Evolutionary conservation across 2,329 filamentous ascomycete genomes (phyloP), one percentile per base, ranked within the genome.

Genomic region (Colletotrichum chrysophilum): DNA sequence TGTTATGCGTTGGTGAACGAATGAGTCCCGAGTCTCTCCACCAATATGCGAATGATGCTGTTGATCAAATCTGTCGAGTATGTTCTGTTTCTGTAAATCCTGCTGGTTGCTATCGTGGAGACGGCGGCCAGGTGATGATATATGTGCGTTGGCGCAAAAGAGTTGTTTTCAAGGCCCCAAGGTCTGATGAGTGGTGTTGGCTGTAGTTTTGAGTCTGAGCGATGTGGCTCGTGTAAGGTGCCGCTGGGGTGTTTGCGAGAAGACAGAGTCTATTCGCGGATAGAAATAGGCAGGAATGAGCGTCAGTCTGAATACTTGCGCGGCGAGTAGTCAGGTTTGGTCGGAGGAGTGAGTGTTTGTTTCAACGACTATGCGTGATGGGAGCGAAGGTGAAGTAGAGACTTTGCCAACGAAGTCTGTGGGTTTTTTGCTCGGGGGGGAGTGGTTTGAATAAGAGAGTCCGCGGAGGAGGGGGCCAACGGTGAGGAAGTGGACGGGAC

Each of bases 381-480:
- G 34, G 12, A 61, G 32, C 24, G 66, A 60, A 75, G n/a, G 43
- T 48, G 43, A 48, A 48, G 43, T 48, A 48, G 77, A 85, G 88
- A 89, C 89, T 90, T 87, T 90, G 89, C 89, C 89, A 90, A 90
- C 89, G 89, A 90, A 90, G 89, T 82, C 85, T 83, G 82, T 81
- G 79, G 77, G 79, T 61, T 55, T 70, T 79, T 32, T 66, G 67
- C 36, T 60, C 32, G 60, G 65, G 58, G 60, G 68, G 69, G 69
- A 67, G 62, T 71, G 56, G 43, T 69, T 65, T 69, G 74, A 76
- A 76, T 74, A 76, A 76, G 71, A 76, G 74, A 66, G 58, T 65
- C 60, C 36, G 60, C 43, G 65, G 52, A 24, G 60, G 55, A 28
- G 43, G 36, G 14, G 10, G 58, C 26, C 61, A 60, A 61, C 55